Percentiles rank a stretch among this genome's conserved stretches.
Conservation (phyloP, 139 green algal species). For the Monoraphidium neglectum region DNA sequence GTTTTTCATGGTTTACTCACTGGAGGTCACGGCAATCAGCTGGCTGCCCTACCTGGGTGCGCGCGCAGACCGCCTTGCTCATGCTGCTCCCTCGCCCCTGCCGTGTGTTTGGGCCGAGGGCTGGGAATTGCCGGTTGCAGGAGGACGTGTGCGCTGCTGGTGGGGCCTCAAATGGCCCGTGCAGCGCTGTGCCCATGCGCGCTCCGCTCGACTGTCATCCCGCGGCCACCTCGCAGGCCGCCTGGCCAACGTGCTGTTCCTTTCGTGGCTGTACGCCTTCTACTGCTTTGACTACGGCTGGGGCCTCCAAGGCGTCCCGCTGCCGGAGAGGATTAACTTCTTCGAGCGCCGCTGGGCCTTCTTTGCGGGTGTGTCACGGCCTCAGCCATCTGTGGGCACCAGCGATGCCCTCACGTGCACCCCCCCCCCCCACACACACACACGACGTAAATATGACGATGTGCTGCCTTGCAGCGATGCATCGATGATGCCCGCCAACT, state of each 20-base stretch:
- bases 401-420: too few relatives aligned
- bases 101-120: not conserved
- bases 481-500: too few relatives aligned
- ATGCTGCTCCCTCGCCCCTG: not conserved
- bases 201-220: not conserved
- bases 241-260: slow-evolving; percentile 54
- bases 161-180: not conserved
- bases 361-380: too few relatives aligned
- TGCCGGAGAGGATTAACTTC: slow-evolving; percentile 61
- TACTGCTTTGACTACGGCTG: slow-evolving; percentile 91
- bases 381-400: too few relatives aligned
- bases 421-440: too few relatives aligned
- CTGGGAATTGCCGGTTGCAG: not conserved
- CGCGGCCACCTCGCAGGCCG: slow-evolving; percentile 37
- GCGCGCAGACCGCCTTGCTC: not conserved
- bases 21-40: slow-evolving; percentile 48
- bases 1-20: slow-evolving; percentile 68
- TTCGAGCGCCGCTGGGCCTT: slow-evolving; percentile 82
- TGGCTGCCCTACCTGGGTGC: slow-evolving; percentile 50
- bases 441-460: too few relatives aligned
- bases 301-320: slow-evolving; percentile 49
- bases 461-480: too few relatives aligned
- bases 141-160: not conserved
- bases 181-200: not conserved
- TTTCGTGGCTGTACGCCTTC: slow-evolving; percentile 82